Evolutionary conservation across 2,329 filamentous ascomycete species (phyloP), one percentile per base, ranked within the genome.

Genomic region (Fusarium odoratissimum): DNA sequence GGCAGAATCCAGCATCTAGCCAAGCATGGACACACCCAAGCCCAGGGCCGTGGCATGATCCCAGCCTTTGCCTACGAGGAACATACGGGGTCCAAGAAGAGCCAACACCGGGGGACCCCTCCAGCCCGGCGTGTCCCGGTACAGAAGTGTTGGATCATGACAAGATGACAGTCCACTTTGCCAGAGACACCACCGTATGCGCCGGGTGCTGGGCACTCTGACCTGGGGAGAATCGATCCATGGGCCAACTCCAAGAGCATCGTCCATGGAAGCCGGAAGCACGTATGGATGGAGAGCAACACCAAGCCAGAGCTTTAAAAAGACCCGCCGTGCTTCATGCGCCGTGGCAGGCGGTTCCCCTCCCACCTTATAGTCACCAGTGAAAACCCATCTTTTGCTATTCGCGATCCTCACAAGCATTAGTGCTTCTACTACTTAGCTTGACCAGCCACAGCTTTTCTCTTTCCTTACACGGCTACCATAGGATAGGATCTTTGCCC

Each of bases 131-230:
- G 76, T 68, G 71, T 69, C 76, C 76, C 76, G 73, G 71, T 58
- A 67, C 31, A 64, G 75, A 71, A 44, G 58, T 60, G 69, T 61
- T 72, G 71, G 64, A 74, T 63, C 71, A 74, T 74, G 71, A 69
- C 71, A 74, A 77, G 64, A 64, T 64, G 64, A 76, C 76, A 77
- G 73, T 77, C 76, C 75, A 77, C 75, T 77, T 75, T 72, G 68
- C 49, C 60, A 69, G 51, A 67, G 70, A 52, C 41, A 56, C 51
- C 49, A 51, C 37, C 49, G 67, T 56, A 72, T 73, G 55, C 56
- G 25, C 64, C 62, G 55, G 71, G 57, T 48, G 52, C 44, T 71
- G 51, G 25, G 37, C 28, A 66, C 60, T 65, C 41, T 60, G 42
- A 33, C 38, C 56, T 61, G 51, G 63, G 57, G 41, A 33, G 38